These are phyloP conservation scores for Fusarium oxysporum DNA, from an alignment of 2,329 filamentous ascomycete genomes.

Conservation along the genomic window DNA sequence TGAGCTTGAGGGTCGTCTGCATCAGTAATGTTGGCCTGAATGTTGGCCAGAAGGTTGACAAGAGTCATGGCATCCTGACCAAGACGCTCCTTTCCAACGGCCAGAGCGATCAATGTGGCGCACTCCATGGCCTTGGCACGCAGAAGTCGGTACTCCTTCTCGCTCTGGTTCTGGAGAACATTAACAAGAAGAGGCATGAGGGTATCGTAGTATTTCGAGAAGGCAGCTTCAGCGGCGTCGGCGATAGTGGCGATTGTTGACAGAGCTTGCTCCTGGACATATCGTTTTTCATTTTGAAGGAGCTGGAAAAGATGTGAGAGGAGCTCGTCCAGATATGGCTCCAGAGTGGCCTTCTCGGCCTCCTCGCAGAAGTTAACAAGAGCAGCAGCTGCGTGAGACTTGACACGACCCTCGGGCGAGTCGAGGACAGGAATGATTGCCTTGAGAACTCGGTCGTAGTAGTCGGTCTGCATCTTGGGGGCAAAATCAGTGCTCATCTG, in stretches of 20 bases:
- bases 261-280: slow-evolving; percentile 96
- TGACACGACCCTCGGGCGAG: slow-evolving; percentile 90
- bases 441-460: slow-evolving; percentile 86
- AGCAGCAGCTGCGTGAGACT: slow-evolving; percentile 96
- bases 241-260: slow-evolving; percentile 99
- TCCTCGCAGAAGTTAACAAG: slow-evolving; percentile 99
- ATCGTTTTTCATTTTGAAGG: slow-evolving; percentile 91
- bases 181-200: slow-evolving; percentile 95
- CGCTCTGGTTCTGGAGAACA: slow-evolving; percentile 88
- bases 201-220: slow-evolving; percentile 93
- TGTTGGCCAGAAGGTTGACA: slow-evolving; percentile 86
- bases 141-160: slow-evolving; percentile 91
- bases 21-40: slow-evolving; percentile 88
- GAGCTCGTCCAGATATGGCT: slow-evolving; percentile 92
- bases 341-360: slow-evolving; percentile 89
- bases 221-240: slow-evolving; percentile 96
- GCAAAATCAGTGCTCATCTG: slow-evolving; percentile 99
- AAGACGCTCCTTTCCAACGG: slow-evolving; percentile 93
- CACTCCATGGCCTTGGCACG: slow-evolving; percentile 99
- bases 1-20: slow-evolving; percentile 95
- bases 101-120: slow-evolving; percentile 93
- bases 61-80: slow-evolving; percentile 87
- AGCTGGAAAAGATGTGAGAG: slow-evolving; percentile 87
- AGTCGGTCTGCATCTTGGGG: slow-evolving; percentile 96
- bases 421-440: slow-evolving; percentile 93